Base-by-base conservation (phyloP, 257 asterid genomes). In the Solanum pinnatisectum region DNA sequence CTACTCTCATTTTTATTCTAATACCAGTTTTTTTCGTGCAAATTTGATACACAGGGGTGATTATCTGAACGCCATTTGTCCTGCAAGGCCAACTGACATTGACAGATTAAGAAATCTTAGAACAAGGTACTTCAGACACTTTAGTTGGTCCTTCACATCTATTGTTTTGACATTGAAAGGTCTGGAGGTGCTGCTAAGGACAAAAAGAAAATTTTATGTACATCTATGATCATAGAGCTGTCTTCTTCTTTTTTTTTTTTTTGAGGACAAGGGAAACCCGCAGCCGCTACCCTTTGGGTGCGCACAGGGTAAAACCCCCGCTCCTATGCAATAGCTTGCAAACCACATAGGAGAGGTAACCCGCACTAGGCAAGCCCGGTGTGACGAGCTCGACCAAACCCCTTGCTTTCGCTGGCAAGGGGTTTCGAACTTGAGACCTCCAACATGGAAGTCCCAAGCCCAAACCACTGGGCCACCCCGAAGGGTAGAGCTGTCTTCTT, bases 1-100 rank as follows among this genome's bases (percentile, higher is more conserved):
- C 85, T 46, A 44, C 85, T 9, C 27, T 79, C 84, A 25, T 44
- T 81, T 59, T 46, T 81, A 30, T 46, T 49, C 70, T 81, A 30
- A 81, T 30, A 81, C 70, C 85, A 22, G 77, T 33, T 63, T 76
- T 67, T 23, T 25, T 86, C 87, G 37, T 86, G 85, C 49, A 25
- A 87, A 88, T 81, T 90, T 91, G 90, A 87, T 81, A 30, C 36
- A 35, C 44, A 97, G 99, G 98, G 33, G 65, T 79, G 98, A 96
- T 73, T 97, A 96, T 93, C 89, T 97, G 93, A 88, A 89, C 71
- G 90, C 92, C 87, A 72, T 96, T 87, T 97, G 97, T 91, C 97
- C 96, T 84, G 90, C 93, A 88, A 63, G 94, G 83, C 90, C 93
- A 73, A 86, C 82, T 65, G 93, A 88, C 46, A 79, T 88, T 86